Evolutionary conservation across 352 stramenopile species (phyloP), one percentile per base, ranked within the genome.

Genomic region (Phytophthora sansomeana): DNA sequence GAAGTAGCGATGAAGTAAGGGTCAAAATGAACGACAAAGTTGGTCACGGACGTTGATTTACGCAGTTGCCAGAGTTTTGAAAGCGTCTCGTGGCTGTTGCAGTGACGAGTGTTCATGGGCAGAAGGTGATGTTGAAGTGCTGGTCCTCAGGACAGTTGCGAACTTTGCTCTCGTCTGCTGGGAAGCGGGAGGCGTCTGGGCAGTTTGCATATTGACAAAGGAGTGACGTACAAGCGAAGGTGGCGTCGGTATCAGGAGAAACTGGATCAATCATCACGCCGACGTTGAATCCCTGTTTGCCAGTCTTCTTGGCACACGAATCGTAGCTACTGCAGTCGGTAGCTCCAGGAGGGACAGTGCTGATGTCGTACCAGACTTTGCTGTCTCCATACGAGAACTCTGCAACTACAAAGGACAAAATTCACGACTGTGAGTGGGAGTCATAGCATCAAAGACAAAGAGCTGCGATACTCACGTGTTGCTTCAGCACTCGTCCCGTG

Each of bases 351-450:
- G 72, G 67, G 26, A 72, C 71, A 29, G 63, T 63, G 49, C 59
- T 77, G 49, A 80, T 69, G 55, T 69, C 64, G 60, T 78, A 78
- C 63, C 56, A 77, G 21, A 63, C 17, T 46, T 78, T 78, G 26
- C 62, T 58, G 30, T 32, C 66, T 13, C 26, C 19, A n/a, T 56
- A 43, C 32, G 58, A 60, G 41, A 72, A 54, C 32, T 75, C 47
- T 6, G 58, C 52, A 17, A 73, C 52, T 60, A n/a, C 26, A 50
- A n/a, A 9, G 14, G 19, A 24, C 21, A 26, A 50, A 33, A 14
- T 14, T 46, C 17, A 46, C 4, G 39, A 28, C 17, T 13, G 17
- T 46, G 39, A 46, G 39, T 17, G 28, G 11, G 5, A 46, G 4
- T n/a, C 17, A 29, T 28, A 46, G 26, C 0, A 17, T n/a, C 28